A percentile compares a stretch with the other conserved stretches of the same genome.
These are phyloP conservation scores for Penicillium sp. DNA, from an alignment of 2,329 filamentous ascomycete species.

Conservation along the genomic window DNA sequence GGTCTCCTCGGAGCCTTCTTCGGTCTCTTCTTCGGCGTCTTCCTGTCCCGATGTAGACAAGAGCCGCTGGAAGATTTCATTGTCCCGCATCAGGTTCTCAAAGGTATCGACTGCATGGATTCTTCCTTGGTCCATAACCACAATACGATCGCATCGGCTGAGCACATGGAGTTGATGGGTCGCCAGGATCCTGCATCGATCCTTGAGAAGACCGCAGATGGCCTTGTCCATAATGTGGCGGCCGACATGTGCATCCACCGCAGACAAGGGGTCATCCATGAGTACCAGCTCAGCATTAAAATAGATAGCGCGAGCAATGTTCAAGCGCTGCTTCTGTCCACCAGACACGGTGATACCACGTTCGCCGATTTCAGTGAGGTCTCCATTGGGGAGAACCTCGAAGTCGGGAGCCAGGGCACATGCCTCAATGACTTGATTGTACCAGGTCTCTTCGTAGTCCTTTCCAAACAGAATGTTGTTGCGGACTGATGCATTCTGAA, in stretches of 20 bases:
- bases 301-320: conserved; percentile 76
- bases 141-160: conserved; percentile 81
- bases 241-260: conserved; percentile 54
- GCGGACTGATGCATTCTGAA: conserved; percentile 81
- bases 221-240: conserved; percentile 84
- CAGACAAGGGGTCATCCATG: conserved; percentile 60
- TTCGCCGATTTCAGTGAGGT: conserved; percentile 89
- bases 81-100: conserved; percentile 74
- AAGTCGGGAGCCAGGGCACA: conserved; percentile 81
- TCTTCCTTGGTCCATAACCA: conserved; percentile 84
- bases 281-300: conserved; percentile 59
- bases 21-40: conserved; percentile 47
- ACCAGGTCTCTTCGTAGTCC: conserved; percentile 69
- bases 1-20: conserved; percentile 48
- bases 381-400: conserved; percentile 86
- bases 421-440: conserved; percentile 73
- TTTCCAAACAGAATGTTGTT: conserved; percentile 92
- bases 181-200: conserved; percentile 85
- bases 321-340: conserved; percentile 89
- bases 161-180: conserved; percentile 95
- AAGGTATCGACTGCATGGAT: conserved; percentile 86
- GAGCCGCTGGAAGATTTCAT: conserved; percentile 71
- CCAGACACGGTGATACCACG: conserved; percentile 92
- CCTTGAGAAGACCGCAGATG: conserved; percentile 78
- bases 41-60: conserved; percentile 70